phyloP scores from a whole-genome alignment of 441 rosid genomes.

The Macaranga tanarius region DNA sequence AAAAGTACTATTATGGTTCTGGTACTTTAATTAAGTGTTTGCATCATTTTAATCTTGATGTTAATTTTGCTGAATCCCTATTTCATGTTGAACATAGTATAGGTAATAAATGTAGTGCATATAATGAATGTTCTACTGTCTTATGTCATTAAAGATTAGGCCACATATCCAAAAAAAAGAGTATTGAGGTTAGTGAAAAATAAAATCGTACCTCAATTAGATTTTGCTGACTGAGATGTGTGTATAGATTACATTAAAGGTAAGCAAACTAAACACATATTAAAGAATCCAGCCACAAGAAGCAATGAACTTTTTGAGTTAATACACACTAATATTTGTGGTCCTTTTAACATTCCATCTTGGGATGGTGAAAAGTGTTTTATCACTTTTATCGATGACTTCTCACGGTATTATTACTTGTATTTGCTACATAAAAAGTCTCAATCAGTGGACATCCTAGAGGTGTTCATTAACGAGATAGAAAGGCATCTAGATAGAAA shows the following conservation, averaged over 20 bases:
- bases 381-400: no score
- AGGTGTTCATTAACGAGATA: not conserved
- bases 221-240: not conserved
- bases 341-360: no score
- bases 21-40: not conserved
- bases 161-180: conserved; percentile 3
- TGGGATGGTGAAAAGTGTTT: no score
- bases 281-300: not conserved
- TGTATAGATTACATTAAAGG: not conserved
- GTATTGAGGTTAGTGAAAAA: not conserved
- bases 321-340: no score
- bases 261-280: not conserved
- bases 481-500: not conserved
- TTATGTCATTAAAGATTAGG: not conserved
- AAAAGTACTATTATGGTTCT: not conserved
- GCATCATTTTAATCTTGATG: not conserved
- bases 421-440: not conserved
- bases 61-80: no score
- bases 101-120: not conserved
- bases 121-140: not conserved
- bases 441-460: no score
- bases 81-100: no score
- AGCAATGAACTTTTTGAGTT: no score
- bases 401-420: not conserved
- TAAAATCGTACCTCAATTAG: not conserved